phyloP scores from a whole-genome alignment of 306 rosid species.

The Fagus crenata region DNA sequence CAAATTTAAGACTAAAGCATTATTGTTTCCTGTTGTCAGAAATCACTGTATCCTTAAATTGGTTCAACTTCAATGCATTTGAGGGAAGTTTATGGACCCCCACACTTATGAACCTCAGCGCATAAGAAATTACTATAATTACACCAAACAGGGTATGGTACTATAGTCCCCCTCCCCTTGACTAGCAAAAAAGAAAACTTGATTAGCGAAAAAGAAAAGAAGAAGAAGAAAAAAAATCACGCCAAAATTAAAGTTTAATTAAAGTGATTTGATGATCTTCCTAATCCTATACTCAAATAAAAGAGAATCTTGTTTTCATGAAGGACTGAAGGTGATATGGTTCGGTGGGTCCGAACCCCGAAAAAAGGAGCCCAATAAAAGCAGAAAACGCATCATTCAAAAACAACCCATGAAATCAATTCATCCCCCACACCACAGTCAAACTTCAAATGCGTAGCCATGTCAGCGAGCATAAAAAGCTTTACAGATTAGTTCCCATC shows the following conservation, averaged over 20 bases:
- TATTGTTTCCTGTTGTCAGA: no score
- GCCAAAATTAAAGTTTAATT: neutral
- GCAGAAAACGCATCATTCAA: neutral
- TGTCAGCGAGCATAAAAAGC: slow-evolving; percentile 27
- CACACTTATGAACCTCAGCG: no score
- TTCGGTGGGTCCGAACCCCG: slow-evolving; percentile 37
- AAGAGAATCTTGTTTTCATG: slow-evolving; percentile 28
- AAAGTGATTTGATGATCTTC: neutral
- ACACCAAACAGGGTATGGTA: no score
- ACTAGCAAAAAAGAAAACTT: no score
- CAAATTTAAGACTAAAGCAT: no score
- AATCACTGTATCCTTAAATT: no score
- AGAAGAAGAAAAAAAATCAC: no score
- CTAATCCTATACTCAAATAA: neutral
- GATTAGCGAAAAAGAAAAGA: no score
- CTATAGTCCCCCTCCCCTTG: no score
- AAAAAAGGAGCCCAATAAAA: slow-evolving; percentile 27
- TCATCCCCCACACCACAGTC: slow-evolving; percentile 13
- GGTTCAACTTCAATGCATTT: no score
- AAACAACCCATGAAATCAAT: slow-evolving; percentile 16
- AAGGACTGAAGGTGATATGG: slow-evolving; percentile 15
- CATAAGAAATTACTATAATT: no score
- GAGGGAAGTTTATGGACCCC: no score
- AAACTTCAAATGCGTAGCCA: slow-evolving; percentile 33
- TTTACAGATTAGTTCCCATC: neutral